Evolutionary conservation across 345 rosid species (phyloP), one percentile per base, ranked within the genome.

Genomic region (Trapa bicornis): DNA sequence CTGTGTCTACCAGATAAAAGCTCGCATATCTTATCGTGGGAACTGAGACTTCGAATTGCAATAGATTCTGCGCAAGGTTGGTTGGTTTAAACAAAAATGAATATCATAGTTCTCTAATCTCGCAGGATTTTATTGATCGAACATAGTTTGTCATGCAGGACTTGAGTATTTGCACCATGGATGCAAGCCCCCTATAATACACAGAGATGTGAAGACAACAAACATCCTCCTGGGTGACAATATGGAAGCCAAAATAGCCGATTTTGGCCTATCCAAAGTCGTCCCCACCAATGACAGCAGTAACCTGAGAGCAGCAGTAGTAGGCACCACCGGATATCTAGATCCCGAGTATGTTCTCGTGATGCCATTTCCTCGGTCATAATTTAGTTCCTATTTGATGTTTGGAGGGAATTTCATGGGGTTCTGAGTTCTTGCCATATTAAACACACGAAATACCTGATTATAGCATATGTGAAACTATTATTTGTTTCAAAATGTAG

Each of bases 11-110:
- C 68, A 84, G 86, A 71, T 45, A 69, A 67, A 52, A 75, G 68
- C 1, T 67, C 73, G 69, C 71, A 68, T 50, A 37, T 41, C 14
- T 75, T 80, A 64, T 83, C 73, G 65, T 87, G 93, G 93, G 86
- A 80, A 64, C 57, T 12, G 60, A 80, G 89, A 65, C 84, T 87
- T 16, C 81, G 70, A 57, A 80, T 87, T 57, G 84, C 85, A 53
- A 61, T 76, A 11, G 88, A 85, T 42, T 77, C 89, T 9, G 89
- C 89, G 57, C 86, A 85, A 78, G 93, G 92, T 87, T 65, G 17
- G 47, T 15, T 17, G 7, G 57, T 52, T 52, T 52, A 15, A 39
- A 2, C 16, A 64, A 64, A 1, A 13, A 39, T 3, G 22, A 68
- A n/a, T 68, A 13, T 16, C 4, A 15, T 1, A 41, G 7, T 32